Percentiles rank a stretch among this genome's conserved stretches.
Conservation (phyloP, 1,139 yeast genomes). For the Chernovozyma aurita region DNA sequence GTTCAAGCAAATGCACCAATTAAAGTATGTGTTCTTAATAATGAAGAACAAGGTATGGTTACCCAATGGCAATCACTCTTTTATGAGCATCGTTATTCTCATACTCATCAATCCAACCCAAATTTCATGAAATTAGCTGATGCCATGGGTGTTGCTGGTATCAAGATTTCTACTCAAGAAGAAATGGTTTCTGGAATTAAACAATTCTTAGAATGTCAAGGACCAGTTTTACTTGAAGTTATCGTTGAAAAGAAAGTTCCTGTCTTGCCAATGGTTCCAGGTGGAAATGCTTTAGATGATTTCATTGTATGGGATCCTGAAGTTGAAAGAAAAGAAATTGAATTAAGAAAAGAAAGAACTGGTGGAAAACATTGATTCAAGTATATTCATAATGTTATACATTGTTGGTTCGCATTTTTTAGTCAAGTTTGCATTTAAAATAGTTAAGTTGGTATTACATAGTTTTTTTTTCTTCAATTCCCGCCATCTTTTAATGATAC, state of each 20-base stretch:
- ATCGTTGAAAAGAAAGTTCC: slow-evolving; percentile 94
- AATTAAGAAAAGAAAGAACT: slow-evolving; percentile 57
- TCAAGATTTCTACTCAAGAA: slow-evolving; percentile 64
- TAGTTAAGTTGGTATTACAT: too few relatives aligned
- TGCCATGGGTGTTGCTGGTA: slow-evolving; percentile 86
- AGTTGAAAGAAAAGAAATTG: slow-evolving; percentile 69
- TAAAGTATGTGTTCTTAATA: slow-evolving; percentile 82
- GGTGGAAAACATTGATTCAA: slow-evolving; percentile 44
- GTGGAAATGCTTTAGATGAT: slow-evolving; percentile 91
- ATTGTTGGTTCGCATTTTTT: not conserved
- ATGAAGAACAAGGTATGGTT: slow-evolving; percentile 99
- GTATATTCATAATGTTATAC: not conserved
- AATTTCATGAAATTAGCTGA: slow-evolving; percentile 90
- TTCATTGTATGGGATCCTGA: slow-evolving; percentile 81
- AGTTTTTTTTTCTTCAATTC: too few relatives aligned
- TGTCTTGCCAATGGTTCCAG: slow-evolving; percentile 97
- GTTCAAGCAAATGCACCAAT: slow-evolving; percentile 91
- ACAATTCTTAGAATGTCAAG: slow-evolving; percentile 68
- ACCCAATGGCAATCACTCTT: slow-evolving; percentile 98
- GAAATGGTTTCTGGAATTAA: slow-evolving; percentile 57
- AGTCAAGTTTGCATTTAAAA: not conserved
- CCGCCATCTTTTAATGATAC: too few relatives aligned
- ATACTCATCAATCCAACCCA: slow-evolving; percentile 94
- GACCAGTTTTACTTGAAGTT: slow-evolving; percentile 90
- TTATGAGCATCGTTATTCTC: slow-evolving; percentile 94